Conservation (phyloP, 2,329 filamentous ascomycete species). For the Fusarium verticillioides region DNA sequence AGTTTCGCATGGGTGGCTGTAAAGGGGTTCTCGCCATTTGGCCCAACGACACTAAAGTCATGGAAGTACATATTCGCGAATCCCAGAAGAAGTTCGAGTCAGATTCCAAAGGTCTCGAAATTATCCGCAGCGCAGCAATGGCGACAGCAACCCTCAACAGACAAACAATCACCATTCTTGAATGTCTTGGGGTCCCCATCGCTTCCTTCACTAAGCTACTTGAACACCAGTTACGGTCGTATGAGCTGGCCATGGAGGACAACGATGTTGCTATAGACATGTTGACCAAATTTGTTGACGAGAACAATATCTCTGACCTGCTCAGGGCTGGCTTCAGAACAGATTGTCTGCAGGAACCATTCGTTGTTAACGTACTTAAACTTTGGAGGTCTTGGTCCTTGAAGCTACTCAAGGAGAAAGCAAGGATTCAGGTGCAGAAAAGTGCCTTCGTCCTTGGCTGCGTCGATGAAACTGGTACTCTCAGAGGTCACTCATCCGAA, state of each 20-base stretch:
- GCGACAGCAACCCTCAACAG: constrained; percentile 86
- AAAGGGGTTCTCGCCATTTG: constrained; percentile 89
- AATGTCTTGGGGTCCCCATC: constrained; percentile 77
- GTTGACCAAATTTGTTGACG: constrained; percentile 81
- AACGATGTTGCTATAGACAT: constrained; percentile 72
- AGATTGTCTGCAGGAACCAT: constrained; percentile 73
- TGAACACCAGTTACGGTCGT: constrained; percentile 71
- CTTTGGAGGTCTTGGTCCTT: constrained; percentile 92
- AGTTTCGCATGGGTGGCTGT: constrained; percentile 91
- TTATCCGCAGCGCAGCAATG: constrained; percentile 83
- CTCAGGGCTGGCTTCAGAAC: constrained; percentile 83
- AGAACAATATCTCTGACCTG: constrained; percentile 86
- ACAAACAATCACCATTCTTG: constrained; percentile 89
- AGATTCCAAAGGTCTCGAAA: constrained; percentile 78
- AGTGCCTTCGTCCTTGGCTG: constrained; percentile 91
- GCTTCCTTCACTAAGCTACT: constrained; percentile 75
- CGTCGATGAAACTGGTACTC: constrained; percentile 81
- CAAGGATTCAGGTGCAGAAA: constrained; percentile 81
- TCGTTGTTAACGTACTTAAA: constrained; percentile 79
- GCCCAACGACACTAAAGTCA: constrained; percentile 71
- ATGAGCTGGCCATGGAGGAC: constrained; percentile 76
- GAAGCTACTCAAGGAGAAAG: constrained; percentile 92
- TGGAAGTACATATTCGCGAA: constrained; percentile 79
- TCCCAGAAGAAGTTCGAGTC: constrained; percentile 91
- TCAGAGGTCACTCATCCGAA: constrained; percentile 76